These are phyloP conservation scores for Colletotrichum agaves DNA, from an alignment of 2,329 filamentous ascomycete genomes.

Conservation along the genomic window DNA sequence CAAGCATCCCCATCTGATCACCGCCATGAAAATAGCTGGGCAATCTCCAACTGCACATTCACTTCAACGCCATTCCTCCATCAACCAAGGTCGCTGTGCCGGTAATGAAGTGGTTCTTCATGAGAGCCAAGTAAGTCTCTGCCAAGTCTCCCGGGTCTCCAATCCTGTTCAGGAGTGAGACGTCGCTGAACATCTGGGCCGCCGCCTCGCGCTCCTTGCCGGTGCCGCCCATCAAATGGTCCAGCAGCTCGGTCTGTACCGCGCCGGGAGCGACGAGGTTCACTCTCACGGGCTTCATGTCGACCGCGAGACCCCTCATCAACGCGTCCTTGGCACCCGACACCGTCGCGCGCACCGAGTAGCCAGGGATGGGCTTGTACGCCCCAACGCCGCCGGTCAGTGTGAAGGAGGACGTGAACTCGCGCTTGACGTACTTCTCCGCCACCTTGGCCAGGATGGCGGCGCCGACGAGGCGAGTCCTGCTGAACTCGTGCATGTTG, in stretches of 20 bases:
- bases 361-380: constrained; percentile 62
- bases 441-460: constrained; percentile 64
- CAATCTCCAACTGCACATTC: neutral
- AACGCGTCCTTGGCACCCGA: constrained; percentile 64
- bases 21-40: too few species aligned
- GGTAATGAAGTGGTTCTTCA: constrained; percentile 53
- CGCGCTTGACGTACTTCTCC: constrained; percentile 53
- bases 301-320: constrained; percentile 66
- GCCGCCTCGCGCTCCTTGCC: constrained; percentile 14
- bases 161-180: neutral
- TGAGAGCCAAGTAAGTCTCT: constrained; percentile 55
- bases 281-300: constrained; percentile 71
- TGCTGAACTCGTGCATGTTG: constrained; percentile 48
- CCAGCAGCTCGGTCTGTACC: constrained; percentile 57
- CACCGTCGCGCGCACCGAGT: constrained; percentile 59
- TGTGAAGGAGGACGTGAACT: constrained; percentile 59
- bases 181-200: neutral
- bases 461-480: constrained; percentile 49
- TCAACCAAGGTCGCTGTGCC: constrained; percentile 42
- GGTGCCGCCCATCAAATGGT: neutral
- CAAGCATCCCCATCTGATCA: neutral
- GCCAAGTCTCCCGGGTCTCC: constrained; percentile 51
- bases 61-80: neutral
- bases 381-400: constrained; percentile 65
- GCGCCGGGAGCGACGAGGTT: constrained; percentile 70